Evolutionary conservation across 306 rosid species (phyloP).

Genomic region (Dryas alaskensis): DNA sequence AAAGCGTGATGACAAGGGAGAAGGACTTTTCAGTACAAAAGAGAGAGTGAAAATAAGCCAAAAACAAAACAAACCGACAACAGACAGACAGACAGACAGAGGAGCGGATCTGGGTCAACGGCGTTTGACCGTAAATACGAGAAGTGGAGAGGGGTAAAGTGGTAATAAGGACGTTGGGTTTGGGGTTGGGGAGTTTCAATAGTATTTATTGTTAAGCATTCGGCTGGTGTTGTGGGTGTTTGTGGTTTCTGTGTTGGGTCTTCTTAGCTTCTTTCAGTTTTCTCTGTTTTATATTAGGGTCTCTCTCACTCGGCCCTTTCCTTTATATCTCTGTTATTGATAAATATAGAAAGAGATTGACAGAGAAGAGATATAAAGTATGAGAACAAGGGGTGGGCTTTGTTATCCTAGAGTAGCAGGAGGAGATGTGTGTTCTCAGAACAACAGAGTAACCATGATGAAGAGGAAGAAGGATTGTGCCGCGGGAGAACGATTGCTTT

Average conservation of each 20-base stretch:
- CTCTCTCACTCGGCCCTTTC: slow-evolving; percentile 5
- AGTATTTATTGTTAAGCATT: slow-evolving; percentile 8
- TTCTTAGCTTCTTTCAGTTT: not conserved
- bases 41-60: slow-evolving; percentile 8
- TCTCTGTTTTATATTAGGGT: slow-evolving; percentile 20
- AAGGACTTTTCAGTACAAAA: slow-evolving; percentile 36
- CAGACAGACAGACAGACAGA: slow-evolving; percentile 11
- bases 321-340: slow-evolving; percentile 18
- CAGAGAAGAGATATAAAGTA: slow-evolving; percentile 10
- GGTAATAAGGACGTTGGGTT: slow-evolving; percentile 20
- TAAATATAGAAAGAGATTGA: slow-evolving; percentile 8
- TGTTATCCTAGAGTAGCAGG: slow-evolving; percentile 41
- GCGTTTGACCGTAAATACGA: slow-evolving; percentile 45
- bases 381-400: slow-evolving; percentile 63
- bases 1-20: slow-evolving; percentile 49
- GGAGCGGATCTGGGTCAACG: slow-evolving; percentile 65
- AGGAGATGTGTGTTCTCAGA: slow-evolving; percentile 23
- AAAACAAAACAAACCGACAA: slow-evolving; percentile 28
- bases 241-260: slow-evolving; percentile 25
- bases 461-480: slow-evolving; percentile 39
- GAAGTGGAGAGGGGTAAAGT: slow-evolving; percentile 17
- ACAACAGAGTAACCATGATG: slow-evolving; percentile 28
- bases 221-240: slow-evolving; percentile 48
- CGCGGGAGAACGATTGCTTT: slow-evolving; percentile 11
- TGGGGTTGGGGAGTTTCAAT: no score